Evolutionary conservation across 495 filamentous ascomycete genomes (phyloP).

Genomic region (Xylaria intraflava): DNA sequence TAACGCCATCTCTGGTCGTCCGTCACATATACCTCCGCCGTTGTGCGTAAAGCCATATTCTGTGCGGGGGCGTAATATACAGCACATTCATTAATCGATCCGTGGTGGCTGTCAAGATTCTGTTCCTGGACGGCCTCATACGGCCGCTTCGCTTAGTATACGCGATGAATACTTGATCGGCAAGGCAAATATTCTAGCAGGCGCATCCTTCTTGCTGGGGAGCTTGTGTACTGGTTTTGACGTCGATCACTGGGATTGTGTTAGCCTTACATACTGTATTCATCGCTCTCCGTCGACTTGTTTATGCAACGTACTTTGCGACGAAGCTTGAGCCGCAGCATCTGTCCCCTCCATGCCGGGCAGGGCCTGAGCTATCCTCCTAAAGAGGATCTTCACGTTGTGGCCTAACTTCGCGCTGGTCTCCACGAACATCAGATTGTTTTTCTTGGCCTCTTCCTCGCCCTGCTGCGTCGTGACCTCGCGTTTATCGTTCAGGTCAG

Average conservation of each 20-base stretch:
- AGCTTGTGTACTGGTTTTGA: slow-evolving; percentile 73
- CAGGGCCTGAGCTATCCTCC: slow-evolving; percentile 92
- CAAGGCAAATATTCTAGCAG: slow-evolving; percentile 46
- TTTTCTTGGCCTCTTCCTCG: slow-evolving; percentile 97
- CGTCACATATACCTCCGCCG: slow-evolving; percentile 15
- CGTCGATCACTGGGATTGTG: slow-evolving; percentile 71
- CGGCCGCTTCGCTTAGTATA: not conserved
- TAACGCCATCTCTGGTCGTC: slow-evolving; percentile 8
- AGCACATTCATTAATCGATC: slow-evolving; percentile 19
- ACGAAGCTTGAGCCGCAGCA: slow-evolving; percentile 54
- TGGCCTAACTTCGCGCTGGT: slow-evolving; percentile 97
- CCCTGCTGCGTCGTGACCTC: slow-evolving; percentile 92
- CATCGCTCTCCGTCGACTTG: not conserved
- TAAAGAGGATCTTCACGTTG: slow-evolving; percentile 95
- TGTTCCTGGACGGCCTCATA: not conserved
- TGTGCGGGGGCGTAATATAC: slow-evolving; percentile 19
- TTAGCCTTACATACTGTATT: slow-evolving; percentile 20
- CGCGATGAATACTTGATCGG: not conserved
- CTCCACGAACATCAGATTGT: slow-evolving; percentile 96
- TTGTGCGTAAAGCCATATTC: slow-evolving; percentile 10
- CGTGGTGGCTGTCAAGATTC: slow-evolving; percentile 7
- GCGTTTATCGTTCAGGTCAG: slow-evolving; percentile 93
- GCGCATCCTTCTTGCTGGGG: slow-evolving; percentile 73
- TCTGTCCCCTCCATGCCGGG: slow-evolving; percentile 93
- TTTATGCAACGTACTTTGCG: slow-evolving; percentile 48